Evolutionary conservation across 2,329 filamentous ascomycete genomes (phyloP).

Genomic region (Cladorrhinum sp.): DNA sequence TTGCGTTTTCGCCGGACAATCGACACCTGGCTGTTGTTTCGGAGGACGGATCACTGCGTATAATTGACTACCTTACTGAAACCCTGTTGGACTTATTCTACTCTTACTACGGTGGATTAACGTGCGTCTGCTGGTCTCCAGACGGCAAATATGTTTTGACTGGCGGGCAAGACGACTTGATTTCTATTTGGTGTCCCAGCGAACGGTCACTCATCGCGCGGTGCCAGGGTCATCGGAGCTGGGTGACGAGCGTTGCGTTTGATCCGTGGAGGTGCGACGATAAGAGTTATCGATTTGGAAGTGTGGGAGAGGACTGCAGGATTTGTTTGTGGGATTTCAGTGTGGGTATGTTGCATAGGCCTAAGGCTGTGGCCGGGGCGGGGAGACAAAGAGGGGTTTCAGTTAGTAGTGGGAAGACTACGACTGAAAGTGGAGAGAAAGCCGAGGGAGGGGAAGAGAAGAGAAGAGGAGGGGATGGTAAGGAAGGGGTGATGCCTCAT

Average conservation of each 20-base stretch:
- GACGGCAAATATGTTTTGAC: slow-evolving; percentile 95
- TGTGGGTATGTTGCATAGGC: slow-evolving; percentile 90
- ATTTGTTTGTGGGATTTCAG: slow-evolving; percentile 96
- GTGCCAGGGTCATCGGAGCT: slow-evolving; percentile 93
- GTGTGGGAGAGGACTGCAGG: slow-evolving; percentile 89
- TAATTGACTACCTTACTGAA: slow-evolving; percentile 90
- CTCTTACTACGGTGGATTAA: slow-evolving; percentile 90
- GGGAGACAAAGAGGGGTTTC: slow-evolving; percentile 29
- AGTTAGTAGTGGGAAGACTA: slow-evolving; percentile 46
- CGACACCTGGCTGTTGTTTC: slow-evolving; percentile 84
- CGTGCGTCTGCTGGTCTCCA: slow-evolving; percentile 95
- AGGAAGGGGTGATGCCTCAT: slow-evolving; percentile 63
- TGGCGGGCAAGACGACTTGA: slow-evolving; percentile 90
- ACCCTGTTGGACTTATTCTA: slow-evolving; percentile 84
- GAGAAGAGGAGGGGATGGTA: slow-evolving; percentile 40
- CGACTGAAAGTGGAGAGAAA: slow-evolving; percentile 32
- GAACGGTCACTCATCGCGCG: slow-evolving; percentile 74
- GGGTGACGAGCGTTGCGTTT: slow-evolving; percentile 90
- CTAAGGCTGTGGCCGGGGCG: slow-evolving; percentile 54
- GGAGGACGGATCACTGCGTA: slow-evolving; percentile 83
- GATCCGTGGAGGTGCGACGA: slow-evolving; percentile 97
- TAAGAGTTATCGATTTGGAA: slow-evolving; percentile 91
- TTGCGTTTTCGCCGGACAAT: slow-evolving; percentile 88
- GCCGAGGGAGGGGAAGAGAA: slow-evolving; percentile 1
- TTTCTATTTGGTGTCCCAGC: slow-evolving; percentile 83